Conservation (phyloP, 257 asterid species). For the Avicennia marina region DNA sequence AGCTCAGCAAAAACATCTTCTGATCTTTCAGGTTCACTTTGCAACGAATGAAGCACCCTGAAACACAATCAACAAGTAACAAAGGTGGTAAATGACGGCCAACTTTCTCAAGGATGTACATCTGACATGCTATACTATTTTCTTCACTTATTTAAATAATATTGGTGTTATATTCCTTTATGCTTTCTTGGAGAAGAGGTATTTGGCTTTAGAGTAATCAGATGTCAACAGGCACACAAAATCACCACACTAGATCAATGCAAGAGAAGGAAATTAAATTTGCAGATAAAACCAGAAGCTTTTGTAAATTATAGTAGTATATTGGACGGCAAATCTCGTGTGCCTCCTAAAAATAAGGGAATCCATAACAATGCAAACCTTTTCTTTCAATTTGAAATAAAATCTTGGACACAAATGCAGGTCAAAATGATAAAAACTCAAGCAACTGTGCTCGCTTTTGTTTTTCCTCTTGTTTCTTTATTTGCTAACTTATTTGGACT, state of each 20-base stretch:
- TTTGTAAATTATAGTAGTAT: neutral
- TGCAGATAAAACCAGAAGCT: neutral
- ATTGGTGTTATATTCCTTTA: neutral
- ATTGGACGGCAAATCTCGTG: too few species aligned
- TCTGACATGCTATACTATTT: neutral
- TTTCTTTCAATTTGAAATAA: too few species aligned
- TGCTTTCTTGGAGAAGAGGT: neutral
- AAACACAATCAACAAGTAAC: slow-evolving; percentile 5
- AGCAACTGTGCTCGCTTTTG: too few species aligned
- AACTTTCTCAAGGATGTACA: slow-evolving; percentile 18
- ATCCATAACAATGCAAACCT: too few species aligned
- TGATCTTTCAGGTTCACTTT: slow-evolving; percentile 66
- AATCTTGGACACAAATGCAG: too few species aligned
- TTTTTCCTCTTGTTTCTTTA: too few species aligned
- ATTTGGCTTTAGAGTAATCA: neutral
- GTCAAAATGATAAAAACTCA: too few species aligned
- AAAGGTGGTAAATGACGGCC: neutral
- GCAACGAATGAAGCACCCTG: slow-evolving; percentile 86
- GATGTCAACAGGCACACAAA: neutral
- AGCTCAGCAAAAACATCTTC: slow-evolving; percentile 72
- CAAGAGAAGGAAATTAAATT: slow-evolving; percentile 5
- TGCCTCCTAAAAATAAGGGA: too few species aligned
- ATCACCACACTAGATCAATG: slow-evolving; percentile 2
- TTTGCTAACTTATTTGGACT: too few species aligned
- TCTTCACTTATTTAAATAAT: slow-evolving; percentile 13